Evolutionary conservation across 345 rosid species (phyloP).

Genomic region (Mallotus nudiflorus): DNA sequence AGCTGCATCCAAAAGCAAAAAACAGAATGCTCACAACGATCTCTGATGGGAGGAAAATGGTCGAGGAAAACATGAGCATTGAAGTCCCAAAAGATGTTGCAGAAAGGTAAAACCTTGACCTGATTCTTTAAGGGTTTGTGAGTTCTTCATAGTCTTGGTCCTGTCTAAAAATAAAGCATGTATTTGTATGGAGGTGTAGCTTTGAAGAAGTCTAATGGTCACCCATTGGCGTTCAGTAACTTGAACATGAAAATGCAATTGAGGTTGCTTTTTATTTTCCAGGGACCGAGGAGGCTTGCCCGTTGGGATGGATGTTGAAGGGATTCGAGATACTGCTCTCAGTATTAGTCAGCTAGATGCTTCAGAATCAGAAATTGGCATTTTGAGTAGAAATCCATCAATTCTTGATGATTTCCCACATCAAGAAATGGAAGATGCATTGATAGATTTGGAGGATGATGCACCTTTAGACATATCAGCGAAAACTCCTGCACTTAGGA

Average conservation of each 20-base stretch:
- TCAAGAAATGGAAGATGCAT: constrained; percentile 39
- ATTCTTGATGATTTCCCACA: constrained; percentile 21
- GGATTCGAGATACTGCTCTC: constrained; percentile 16
- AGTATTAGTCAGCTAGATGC: constrained; percentile 21
- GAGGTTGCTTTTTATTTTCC: background rate
- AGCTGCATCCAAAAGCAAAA: constrained; percentile 23
- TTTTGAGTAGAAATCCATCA: constrained; percentile 7
- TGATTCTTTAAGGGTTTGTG: background rate
- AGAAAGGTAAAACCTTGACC: constrained; percentile 35
- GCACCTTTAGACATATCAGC: constrained; percentile 14
- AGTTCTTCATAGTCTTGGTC: background rate
- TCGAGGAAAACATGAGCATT: constrained; percentile 18
- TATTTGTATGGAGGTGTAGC: background rate
- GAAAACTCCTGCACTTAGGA: constrained; percentile 38
- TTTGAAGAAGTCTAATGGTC: background rate
- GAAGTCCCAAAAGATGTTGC: constrained; percentile 23
- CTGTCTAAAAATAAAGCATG: background rate
- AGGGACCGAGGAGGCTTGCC: constrained; percentile 41
- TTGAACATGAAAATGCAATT: constrained; percentile 1
- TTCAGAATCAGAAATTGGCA: constrained; percentile 30
- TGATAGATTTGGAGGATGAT: constrained; percentile 49
- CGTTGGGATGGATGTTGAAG: constrained; percentile 4
- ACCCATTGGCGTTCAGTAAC: background rate
- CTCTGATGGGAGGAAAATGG: constrained; percentile 5
- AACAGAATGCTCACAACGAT: constrained; percentile 21